Evolutionary conservation across 352 stramenopile species (phyloP), one percentile per base, ranked within the genome.

Genomic region (Globisporangium yorkense): DNA sequence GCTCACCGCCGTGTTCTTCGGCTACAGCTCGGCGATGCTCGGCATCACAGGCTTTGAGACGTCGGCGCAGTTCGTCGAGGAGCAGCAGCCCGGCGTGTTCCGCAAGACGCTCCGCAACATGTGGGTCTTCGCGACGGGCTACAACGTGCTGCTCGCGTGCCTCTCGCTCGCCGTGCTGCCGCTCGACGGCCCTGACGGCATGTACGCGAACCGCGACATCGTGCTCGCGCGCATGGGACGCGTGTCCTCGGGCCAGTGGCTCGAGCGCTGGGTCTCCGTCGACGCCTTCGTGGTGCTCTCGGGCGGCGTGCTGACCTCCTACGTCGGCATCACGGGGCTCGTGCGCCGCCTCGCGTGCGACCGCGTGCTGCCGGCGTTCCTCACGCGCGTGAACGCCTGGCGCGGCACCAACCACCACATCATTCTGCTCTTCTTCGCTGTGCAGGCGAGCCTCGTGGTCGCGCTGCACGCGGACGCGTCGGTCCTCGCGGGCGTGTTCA

Each of bases 41-140:
- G 89, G 88, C 55, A 89, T 96, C 54, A 92, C 77, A 3, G 88
- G 88, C 18, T 97, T 97, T 51, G 89, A 97, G 68, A 89, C 71
- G 1, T 91, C 77, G 35, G 77, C 84, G 10, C 83, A 96, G 51
- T 96, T 92, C 62, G 83, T 97, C 0, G 86, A 97, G 60, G 84
- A 94, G 57, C 86, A 96, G 52, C 58, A 63, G 13, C 70, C 68
- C 10, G 81, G 82, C n/a, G 82, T 92, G 24, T 93, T 93, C 61
- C 68, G 74, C 5, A 87, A 87, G 65, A 92, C 80, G 15, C 67
- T 92, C 10, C 77, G 74, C 50, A 84, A 84, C 61, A 89, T 90
- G 79, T 96, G 86, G 84, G 63, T 59, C 3, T 71, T 84, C 27
- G 85, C 91, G 8, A 72, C 84, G 9, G 64, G 95, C 20, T 96